Evolutionary conservation across 805 yeast genomes (phyloP).

Genomic region (Dipodascopsis tothii): DNA sequence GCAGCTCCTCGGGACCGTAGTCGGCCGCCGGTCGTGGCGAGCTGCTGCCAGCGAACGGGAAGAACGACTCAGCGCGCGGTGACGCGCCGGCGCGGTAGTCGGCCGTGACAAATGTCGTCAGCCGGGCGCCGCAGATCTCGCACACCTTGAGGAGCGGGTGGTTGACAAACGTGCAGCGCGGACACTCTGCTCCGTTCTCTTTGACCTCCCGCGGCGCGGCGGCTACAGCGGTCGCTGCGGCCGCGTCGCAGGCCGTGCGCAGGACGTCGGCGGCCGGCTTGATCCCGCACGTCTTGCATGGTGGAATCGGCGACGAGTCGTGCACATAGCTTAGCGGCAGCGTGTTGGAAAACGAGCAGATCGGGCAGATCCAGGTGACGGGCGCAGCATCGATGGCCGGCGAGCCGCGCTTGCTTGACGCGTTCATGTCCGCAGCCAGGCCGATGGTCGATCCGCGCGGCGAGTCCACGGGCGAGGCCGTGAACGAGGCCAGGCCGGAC

Average conservation of each 20-base stretch:
- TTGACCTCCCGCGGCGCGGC: constrained; percentile 1
- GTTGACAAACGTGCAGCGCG: constrained; percentile 68
- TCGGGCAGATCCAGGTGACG: constrained; percentile 73
- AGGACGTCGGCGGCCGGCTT: constrained; percentile 30
- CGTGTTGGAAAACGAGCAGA: constrained; percentile 65
- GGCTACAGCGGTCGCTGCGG: neutral
- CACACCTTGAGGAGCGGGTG: constrained; percentile 70
- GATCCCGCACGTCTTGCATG: constrained; percentile 59
- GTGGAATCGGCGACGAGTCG: constrained; percentile 32
- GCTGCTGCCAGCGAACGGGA: constrained; percentile 4
- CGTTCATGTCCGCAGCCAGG: neutral
- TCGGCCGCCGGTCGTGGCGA: neutral
- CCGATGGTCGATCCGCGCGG: neutral
- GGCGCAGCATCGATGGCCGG: constrained; percentile 3
- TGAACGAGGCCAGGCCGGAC: constrained; percentile 2
- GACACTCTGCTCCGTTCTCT: constrained; percentile 32
- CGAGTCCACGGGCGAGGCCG: constrained; percentile 1
- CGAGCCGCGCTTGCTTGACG: constrained; percentile 2
- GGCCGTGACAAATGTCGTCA: constrained; percentile 28
- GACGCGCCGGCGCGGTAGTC: constrained; percentile 4
- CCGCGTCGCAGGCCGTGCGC: no score
- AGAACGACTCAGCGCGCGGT: constrained; percentile 8
- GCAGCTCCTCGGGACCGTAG: neutral
- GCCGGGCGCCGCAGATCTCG: constrained; percentile 73
- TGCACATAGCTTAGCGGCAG: constrained; percentile 29